Conservation (phyloP, 306 rosid genomes). For the Myrica gale region DNA sequence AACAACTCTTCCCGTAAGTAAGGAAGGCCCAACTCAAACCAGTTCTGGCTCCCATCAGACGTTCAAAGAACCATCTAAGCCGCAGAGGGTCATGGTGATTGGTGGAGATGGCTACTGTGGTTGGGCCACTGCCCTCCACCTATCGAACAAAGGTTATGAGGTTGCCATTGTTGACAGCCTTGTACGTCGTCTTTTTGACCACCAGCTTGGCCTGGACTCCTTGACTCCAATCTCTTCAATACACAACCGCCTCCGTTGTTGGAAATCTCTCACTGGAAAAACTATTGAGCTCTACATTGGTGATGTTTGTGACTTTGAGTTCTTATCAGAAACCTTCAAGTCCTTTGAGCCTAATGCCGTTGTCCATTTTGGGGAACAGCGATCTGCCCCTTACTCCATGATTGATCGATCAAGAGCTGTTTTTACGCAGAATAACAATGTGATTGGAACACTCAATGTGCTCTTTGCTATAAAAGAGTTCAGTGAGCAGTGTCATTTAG, state of each 20-base stretch:
- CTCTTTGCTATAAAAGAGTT: constrained; percentile 93
- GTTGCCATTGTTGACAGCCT: constrained; percentile 93
- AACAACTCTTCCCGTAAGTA: constrained; percentile 50
- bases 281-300: constrained; percentile 76
- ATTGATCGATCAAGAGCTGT: constrained; percentile 94
- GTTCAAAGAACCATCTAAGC: constrained; percentile 49
- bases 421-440: constrained; percentile 85
- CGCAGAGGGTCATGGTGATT: constrained; percentile 78
- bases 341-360: constrained; percentile 88
- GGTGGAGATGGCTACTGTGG: constrained; percentile 99
- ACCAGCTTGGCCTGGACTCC: constrained; percentile 85
- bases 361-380: constrained; percentile 93
- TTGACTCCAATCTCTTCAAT: constrained; percentile 85
- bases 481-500: constrained; percentile 80
- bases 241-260: constrained; percentile 67
- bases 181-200: constrained; percentile 86
- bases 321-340: constrained; percentile 78
- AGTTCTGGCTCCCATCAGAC: constrained; percentile 29
- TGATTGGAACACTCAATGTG: constrained; percentile 87
- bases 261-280: constrained; percentile 88
- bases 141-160: constrained; percentile 85
- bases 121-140: constrained; percentile 99
- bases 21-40: constrained; percentile 55
- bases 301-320: constrained; percentile 91
- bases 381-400: constrained; percentile 97